Conservation (phyloP, 208 protist species). For the Kentomonas sorsogonicus region DNA sequence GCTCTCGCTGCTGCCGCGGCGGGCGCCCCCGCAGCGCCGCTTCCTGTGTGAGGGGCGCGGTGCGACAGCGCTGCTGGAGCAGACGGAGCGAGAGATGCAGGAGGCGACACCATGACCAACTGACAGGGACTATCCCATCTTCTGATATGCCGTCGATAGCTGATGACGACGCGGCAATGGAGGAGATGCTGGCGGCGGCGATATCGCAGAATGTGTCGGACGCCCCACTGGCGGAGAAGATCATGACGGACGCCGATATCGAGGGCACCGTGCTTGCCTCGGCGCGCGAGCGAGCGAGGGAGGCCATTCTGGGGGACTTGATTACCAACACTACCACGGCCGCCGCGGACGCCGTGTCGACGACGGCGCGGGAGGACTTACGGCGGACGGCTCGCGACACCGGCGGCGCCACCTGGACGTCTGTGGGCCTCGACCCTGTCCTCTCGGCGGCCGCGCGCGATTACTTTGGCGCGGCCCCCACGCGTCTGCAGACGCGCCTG, state of each 20-base stretch:
- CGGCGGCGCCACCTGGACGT: conserved; percentile 35
- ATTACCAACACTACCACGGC: conserved; percentile 17
- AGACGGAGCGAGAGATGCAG: conserved; percentile 5
- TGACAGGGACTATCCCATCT: too few relatives aligned
- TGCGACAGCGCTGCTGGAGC: conserved; percentile 40
- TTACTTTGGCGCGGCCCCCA: conserved; percentile 40
- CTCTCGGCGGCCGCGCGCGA: conserved; percentile 27
- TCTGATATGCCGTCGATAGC: neutral
- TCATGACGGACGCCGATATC: conserved; percentile 44
- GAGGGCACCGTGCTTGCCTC: conserved; percentile 54
- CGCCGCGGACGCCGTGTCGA: neutral
- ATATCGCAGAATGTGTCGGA: neutral
- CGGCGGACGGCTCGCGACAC: conserved; percentile 22
- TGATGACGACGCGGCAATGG: conserved; percentile 8
- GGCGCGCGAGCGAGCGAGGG: conserved; percentile 25
- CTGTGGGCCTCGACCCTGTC: conserved; percentile 49
- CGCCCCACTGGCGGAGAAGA: conserved; percentile 35
- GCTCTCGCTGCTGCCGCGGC: conserved; percentile 39
- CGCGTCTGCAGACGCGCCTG: conserved; percentile 66
- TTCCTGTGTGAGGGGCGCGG: conserved; percentile 44
- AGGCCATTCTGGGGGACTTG: conserved; percentile 41
- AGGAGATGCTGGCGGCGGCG: neutral
- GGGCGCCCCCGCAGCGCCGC: conserved; percentile 17
- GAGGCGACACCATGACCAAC: neutral
- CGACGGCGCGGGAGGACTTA: neutral